Base-by-base conservation (phyloP, 1,284 basidiomycete genomes). In the Microbotryum lychnidis-dioicae region DNA sequence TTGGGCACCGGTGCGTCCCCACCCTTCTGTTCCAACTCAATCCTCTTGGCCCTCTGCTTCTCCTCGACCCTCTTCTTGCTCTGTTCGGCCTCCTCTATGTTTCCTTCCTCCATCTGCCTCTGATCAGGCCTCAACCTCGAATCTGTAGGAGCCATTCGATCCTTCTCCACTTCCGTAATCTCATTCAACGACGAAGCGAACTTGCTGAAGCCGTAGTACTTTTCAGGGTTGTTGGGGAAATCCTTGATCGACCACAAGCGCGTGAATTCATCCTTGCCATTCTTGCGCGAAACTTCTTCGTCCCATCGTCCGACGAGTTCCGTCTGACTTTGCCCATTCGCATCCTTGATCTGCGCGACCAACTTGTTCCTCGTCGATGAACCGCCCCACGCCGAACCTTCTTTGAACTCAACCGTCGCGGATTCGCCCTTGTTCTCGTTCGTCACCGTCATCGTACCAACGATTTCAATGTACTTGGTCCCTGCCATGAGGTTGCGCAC, bases 401-500 rank as follows among this genome's bases (percentile, higher is more conserved):
- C 87, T 72, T 91, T 90, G 79, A 92, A 92, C 52, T 88, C 85
- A 23, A 91, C 74, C 16, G 83, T 77, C 68, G 87, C 89, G 33
- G 77, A 76, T 46, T 73, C 72, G 14, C 80, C 78, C 20, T 80
- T 81, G 23, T 76, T 77, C 3, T 75, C 77, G 68, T 88, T 88
- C 66, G 82, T 81, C 52, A 93, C 83, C 23, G 79, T 89, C 82
- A 74, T 84, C 81, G 65, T 89, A 84, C 63, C 82, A 79, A 74
- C 90, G 84, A 75, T 70, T 64, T 92, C 90, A 45, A 93, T 80
- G 74, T 92, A 93, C 72, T 91, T 91, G 21, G 87, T 87, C 25
- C 90, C 90, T 74, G 89, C 85, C 82, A 92, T 85, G 61, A 93
- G 78, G 75, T 92, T 92, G 64, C 90, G 79, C 79, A 92, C 85